A percentile compares a stretch with the other conserved stretches of the same genome.
phyloP scores from a whole-genome alignment of 208 protist species.

The Leishmania arabica region DNA sequence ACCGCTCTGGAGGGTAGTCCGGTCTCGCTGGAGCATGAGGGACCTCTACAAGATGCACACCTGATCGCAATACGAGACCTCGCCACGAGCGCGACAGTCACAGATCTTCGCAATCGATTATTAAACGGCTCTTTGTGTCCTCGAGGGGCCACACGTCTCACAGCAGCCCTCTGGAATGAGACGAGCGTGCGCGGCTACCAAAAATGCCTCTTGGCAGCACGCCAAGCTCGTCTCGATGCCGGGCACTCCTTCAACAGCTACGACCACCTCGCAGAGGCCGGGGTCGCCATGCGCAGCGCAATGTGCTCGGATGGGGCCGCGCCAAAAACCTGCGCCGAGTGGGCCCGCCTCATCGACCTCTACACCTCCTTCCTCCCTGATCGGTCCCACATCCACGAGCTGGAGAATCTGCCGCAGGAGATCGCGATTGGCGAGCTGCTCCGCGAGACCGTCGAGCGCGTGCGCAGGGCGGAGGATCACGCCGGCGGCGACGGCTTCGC shows the following conservation, averaged over 20 bases:
- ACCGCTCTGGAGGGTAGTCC: constrained; percentile 7
- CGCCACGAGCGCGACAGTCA: constrained; percentile 10
- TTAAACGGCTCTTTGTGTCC: constrained; percentile 11
- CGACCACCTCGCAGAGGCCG: constrained; percentile 35
- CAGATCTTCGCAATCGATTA: neutral
- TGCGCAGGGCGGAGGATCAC: neutral
- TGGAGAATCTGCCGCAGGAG: constrained; percentile 87
- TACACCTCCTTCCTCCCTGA: constrained; percentile 73
- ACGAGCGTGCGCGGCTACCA: constrained; percentile 3
- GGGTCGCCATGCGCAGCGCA: constrained; percentile 18
- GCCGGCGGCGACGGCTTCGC: constrained; percentile 11
- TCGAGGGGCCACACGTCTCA: neutral
- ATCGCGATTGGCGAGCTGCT: constrained; percentile 78
- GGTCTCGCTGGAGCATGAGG: constrained; percentile 13
- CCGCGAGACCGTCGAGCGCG: constrained; percentile 15
- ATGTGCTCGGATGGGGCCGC: constrained; percentile 9
- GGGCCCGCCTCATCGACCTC: constrained; percentile 53
- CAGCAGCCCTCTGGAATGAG: constrained; percentile 4
- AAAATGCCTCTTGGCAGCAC: constrained; percentile 1
- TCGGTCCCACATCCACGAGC: constrained; percentile 75
- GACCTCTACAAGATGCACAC: constrained; percentile 8
- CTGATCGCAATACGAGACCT: constrained; percentile 14
- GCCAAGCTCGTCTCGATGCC: constrained; percentile 15
- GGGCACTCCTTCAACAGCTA: constrained; percentile 8
- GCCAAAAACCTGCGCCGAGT: constrained; percentile 64